Percentiles rank a stretch among this genome's conserved stretches.
phyloP scores from a whole-genome alignment of 1,284 basidiomycete species.

The Lentinula novae-zelandiae region DNA sequence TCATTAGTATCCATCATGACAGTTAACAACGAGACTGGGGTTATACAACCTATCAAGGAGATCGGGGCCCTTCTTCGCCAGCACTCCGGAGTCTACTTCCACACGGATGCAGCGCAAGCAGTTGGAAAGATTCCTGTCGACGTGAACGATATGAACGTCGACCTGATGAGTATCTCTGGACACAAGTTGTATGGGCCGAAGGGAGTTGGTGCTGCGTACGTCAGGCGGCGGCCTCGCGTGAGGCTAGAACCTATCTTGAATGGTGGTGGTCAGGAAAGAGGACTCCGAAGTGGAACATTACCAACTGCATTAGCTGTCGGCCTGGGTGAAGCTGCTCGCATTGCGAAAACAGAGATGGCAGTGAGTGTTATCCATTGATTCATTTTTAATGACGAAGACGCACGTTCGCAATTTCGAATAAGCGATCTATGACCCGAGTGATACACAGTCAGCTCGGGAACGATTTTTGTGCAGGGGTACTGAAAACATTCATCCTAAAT shows the following conservation, averaged over 20 bases:
- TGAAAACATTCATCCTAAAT: constrained; percentile 40
- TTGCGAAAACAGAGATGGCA: constrained; percentile 90
- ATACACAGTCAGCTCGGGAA: constrained; percentile 47
- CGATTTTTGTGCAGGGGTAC: constrained; percentile 88
- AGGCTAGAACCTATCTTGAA: constrained; percentile 93
- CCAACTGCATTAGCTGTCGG: constrained; percentile 90
- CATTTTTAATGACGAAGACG: constrained; percentile 48
- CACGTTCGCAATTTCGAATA: constrained; percentile 24
- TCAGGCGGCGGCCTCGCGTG: constrained; percentile 90
- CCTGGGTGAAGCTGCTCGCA: constrained; percentile 91
- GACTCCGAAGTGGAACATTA: constrained; percentile 91
- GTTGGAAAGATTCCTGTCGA: constrained; percentile 89
- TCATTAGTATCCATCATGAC: constrained; percentile 95
- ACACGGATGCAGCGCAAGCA: constrained; percentile 98
- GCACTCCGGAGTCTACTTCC: constrained; percentile 89
- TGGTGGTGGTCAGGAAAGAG: constrained; percentile 97
- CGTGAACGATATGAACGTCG: constrained; percentile 95
- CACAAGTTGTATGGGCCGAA: constrained; percentile 99
- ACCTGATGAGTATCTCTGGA: constrained; percentile 94
- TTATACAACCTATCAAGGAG: constrained; percentile 96
- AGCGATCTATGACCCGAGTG: constrained; percentile 33
- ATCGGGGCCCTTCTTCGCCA: constrained; percentile 85
- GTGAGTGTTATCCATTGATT: constrained; percentile 51
- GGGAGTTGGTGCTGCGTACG: constrained; percentile 93
- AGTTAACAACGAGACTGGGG: constrained; percentile 99